Base-by-base conservation (phyloP, 345 rosid genomes). In the Cardamine resedifolia region DNA sequence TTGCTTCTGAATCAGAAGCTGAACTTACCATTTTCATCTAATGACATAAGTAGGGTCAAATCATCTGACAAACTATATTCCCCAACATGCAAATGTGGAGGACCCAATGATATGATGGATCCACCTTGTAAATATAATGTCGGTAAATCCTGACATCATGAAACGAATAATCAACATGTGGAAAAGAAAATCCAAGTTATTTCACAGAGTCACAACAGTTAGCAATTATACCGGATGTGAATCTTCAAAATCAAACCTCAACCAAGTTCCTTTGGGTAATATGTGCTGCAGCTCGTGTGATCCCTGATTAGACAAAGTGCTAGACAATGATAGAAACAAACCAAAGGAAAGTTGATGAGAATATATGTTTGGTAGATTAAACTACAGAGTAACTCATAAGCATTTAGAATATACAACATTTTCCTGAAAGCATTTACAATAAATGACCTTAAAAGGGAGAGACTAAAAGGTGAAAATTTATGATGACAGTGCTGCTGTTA, bases 111-210 rank as follows among this genome's bases (percentile, higher is more conserved):
- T 81, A 93, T 78, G 68, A 93, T 87, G 70, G 87, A 86, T 79
- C 98, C 98, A 20, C 97, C 97, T 88, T 78, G 90, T 83, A 90
- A 87, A 81, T 81, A 89, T 77, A 93, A 80, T 10, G 83, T 73
- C 27, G 97, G 98, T 66, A 93, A 85, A 81, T 93, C 97, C 97
- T 93, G 84, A 55, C 39, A 79, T 51, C 53, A 72, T 41, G 72
- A 39, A 47, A 27, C 63, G n/a, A 60, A 34, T 30, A 12, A 68
- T 16, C 10, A 70, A 66, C 18, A 15, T 12, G 56, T 53, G 56
- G 11, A 49, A 66, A 47, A 64, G 16, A 70, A n/a, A 56, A 12
- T n/a, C 3, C 4, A 62, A 60, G 1, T 23, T 72, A 9, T 63
- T 45, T 56, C 38, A 1, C 5, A 26, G 72, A 64, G 38, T 14